These are phyloP conservation scores for Shiraia bambusicola DNA, from an alignment of 2,329 filamentous ascomycete genomes.

Conservation along the genomic window DNA sequence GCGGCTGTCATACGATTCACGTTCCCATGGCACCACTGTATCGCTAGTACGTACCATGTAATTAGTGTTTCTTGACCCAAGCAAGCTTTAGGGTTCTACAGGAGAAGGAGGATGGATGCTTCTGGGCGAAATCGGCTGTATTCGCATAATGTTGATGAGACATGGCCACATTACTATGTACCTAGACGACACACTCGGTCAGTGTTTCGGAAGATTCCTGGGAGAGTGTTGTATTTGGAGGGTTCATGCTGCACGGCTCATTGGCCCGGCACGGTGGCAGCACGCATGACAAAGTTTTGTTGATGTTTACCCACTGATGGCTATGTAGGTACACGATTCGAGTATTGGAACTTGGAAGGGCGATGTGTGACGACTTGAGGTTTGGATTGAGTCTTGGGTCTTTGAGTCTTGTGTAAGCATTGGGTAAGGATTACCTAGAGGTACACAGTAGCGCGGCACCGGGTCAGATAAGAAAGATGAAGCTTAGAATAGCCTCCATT, in stretches of 20 bases:
- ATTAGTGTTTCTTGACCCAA: slow-evolving; percentile 7
- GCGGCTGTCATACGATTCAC: slow-evolving; percentile 8
- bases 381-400: no score
- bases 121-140: slow-evolving; percentile 29
- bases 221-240: slow-evolving; percentile 20
- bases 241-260: slow-evolving; percentile 24
- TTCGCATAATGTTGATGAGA: slow-evolving; percentile 15
- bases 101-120: slow-evolving; percentile 22
- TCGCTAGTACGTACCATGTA: slow-evolving; percentile 18
- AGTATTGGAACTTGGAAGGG: neutral
- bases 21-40: slow-evolving; percentile 5
- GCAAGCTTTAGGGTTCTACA: slow-evolving; percentile 24
- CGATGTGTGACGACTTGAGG: neutral
- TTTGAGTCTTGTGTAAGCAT: no score
- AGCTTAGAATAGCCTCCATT: no score
- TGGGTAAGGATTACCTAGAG: no score
- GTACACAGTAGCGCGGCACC: no score
- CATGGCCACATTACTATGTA: no score
- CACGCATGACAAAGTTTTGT: slow-evolving; percentile 26
- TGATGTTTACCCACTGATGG: slow-evolving; percentile 27
- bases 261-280: slow-evolving; percentile 20
- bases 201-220: slow-evolving; percentile 21
- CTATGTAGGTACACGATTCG: no score
- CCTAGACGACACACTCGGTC: slow-evolving; percentile 18
- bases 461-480: no score